Conservation (phyloP, 768 basidiomycete genomes). For the Russula emetica region DNA sequence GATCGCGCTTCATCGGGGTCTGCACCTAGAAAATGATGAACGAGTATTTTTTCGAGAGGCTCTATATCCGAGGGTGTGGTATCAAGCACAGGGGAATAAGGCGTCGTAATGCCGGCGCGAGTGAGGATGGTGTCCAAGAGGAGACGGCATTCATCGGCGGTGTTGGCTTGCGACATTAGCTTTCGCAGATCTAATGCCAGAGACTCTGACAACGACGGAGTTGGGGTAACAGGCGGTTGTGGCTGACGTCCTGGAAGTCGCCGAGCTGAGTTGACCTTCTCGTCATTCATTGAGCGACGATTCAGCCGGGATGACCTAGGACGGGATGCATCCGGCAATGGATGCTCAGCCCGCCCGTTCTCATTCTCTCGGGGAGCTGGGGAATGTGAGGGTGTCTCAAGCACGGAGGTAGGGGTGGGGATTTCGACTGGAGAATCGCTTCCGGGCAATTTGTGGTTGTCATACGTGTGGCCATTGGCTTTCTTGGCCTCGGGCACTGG, state of each 20-base stretch:
- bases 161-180: constrained; percentile 62
- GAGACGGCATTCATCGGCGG: constrained; percentile 77
- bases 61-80: constrained; percentile 13
- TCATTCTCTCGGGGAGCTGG: constrained; percentile 5
- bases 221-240: constrained; percentile 28
- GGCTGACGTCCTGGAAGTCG: constrained; percentile 10
- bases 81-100: constrained; percentile 35
- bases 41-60: constrained; percentile 16
- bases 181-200: constrained; percentile 64
- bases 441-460: not conserved
- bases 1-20: constrained; percentile 9
- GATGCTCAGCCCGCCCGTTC: constrained; percentile 10
- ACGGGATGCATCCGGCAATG: not conserved
- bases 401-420: not conserved
- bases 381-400: constrained; percentile 6
- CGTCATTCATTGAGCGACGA: constrained; percentile 10
- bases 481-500: constrained; percentile 3
- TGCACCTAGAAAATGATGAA: constrained; percentile 17
- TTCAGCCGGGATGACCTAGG: constrained; percentile 3
- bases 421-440: not conserved
- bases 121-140: constrained; percentile 80
- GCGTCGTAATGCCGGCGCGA: constrained; percentile 14
- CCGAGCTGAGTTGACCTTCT: not conserved
- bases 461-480: constrained; percentile 1
- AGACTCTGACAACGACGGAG: constrained; percentile 39